Evolutionary conservation across 352 stramenopile species (phyloP).

Genomic region (Phytopythium ostracodes): DNA sequence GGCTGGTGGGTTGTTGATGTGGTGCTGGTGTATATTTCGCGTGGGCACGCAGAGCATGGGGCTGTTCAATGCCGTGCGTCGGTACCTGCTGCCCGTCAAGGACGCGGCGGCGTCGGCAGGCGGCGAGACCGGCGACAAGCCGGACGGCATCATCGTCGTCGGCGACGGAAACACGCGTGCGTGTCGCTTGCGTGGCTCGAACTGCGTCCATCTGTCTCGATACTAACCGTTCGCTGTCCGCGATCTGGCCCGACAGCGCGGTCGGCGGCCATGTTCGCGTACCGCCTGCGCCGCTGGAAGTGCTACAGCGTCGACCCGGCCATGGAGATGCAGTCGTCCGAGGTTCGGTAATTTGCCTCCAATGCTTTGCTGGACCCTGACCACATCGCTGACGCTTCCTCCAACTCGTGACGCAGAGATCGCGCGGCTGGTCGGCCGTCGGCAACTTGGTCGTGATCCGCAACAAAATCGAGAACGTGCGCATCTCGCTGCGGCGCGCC

Average conservation of each 20-base stretch:
- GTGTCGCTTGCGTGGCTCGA: conserved; percentile 2
- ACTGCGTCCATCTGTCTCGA: not conserved
- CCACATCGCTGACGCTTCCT: conserved; percentile 2
- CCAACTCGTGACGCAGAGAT: conserved; percentile 19
- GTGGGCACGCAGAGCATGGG: conserved; percentile 60
- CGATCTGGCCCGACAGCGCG: conserved; percentile 31
- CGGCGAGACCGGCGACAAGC: conserved; percentile 11
- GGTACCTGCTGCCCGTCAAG: conserved; percentile 44
- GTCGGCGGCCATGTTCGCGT: conserved; percentile 76
- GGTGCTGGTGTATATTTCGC: not conserved
- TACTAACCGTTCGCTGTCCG: not conserved
- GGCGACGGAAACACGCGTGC: conserved; percentile 77
- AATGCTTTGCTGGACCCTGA: not conserved
- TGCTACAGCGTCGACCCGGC: conserved; percentile 77
- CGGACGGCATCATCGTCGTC: conserved; percentile 75
- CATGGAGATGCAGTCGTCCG: conserved; percentile 54
- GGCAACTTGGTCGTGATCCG: conserved; percentile 68
- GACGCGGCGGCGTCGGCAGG: conserved; percentile 1
- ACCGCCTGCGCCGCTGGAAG: conserved; percentile 64
- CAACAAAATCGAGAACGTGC: conserved; percentile 85
- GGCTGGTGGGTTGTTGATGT: not conserved
- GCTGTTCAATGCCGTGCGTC: conserved; percentile 75
- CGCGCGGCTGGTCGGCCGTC: conserved; percentile 43
- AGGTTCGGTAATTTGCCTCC: conserved; percentile 16
- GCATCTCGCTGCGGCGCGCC: conserved; percentile 47